phyloP scores from a whole-genome alignment of 202 grass and related monocot genomes.

The Carex arenaria region DNA sequence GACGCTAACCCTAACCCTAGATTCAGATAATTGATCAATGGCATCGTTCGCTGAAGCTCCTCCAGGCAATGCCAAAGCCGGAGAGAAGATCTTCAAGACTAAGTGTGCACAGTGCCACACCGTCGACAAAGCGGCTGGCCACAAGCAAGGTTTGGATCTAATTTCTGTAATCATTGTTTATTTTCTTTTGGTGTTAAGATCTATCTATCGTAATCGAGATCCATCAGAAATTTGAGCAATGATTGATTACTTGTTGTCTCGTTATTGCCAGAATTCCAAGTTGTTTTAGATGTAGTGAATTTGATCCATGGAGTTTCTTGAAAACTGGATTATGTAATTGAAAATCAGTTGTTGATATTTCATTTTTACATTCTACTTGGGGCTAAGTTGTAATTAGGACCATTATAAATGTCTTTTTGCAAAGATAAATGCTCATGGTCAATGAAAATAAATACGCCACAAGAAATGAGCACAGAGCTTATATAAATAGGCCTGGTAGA shows the following conservation, averaged over 20 bases:
- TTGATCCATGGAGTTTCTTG: background rate
- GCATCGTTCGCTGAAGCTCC: conserved; percentile 55
- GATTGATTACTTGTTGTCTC: background rate
- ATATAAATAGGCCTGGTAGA: background rate
- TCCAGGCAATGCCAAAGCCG: conserved; percentile 36
- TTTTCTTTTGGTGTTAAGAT: background rate
- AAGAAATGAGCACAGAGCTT: background rate
- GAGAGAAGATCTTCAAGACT: conserved; percentile 61
- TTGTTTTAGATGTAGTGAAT: background rate
- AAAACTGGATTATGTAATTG: background rate
- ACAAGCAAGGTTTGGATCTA: conserved; percentile 45
- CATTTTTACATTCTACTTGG: background rate
- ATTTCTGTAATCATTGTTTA: background rate
- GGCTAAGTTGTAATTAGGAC: background rate
- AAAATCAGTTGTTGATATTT: background rate
- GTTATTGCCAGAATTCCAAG: background rate
- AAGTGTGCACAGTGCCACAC: conserved; percentile 62
- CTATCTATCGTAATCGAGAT: background rate
- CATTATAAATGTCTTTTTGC: background rate
- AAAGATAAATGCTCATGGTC: background rate
- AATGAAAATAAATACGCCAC: background rate
- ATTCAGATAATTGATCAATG: conserved; percentile 19
- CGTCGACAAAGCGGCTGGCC: conserved; percentile 45
- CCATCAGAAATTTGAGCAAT: background rate
- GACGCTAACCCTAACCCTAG: conserved; percentile 13